Evolutionary conservation across 345 rosid genomes (phyloP), one percentile per base, ranked within the genome.

Genomic region (Brassica incana): DNA sequence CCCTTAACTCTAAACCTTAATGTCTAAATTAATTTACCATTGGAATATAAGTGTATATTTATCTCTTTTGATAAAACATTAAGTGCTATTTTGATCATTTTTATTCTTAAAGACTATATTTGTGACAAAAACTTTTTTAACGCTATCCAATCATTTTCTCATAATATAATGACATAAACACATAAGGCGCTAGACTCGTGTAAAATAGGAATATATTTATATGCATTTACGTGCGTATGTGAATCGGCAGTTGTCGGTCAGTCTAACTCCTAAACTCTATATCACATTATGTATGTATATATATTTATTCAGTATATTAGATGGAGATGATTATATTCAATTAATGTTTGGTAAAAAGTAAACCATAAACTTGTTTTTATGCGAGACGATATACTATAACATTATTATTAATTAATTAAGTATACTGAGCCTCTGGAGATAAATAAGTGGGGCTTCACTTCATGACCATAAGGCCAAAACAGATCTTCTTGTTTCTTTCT

Each of bases 211-310:
- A 72, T 80, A 78, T 66, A 84, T 88, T 84, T 74, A 82, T 86
- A 85, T 77, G 75, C 72, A 85, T 85, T 93, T 95, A 90, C 97
- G 95, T 88, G 98, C 86, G 85, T 73, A 36, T 81, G 89, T 86
- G 85, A 87, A 86, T 84, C 83, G 65, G 66, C 82, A 64, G 66
- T 77, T 85, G 92, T 91, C 92, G 92, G 93, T 87, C 90, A 87
- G 88, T 89, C 81, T 27, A 27, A 2, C 30, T 82, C 61, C 75
- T 54, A 29, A 18, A 38, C 54, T 38, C 29, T 30, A 56, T 40
- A 63, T 5, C 45, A 63, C 10, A 14, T 63, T 30, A 63, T 5
- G 20, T 63, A 30, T 12, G 38, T 20, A 63, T 0, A 62, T 29
- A 27, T 2, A 61, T 61, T 10, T 12, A 61, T 29, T 27, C 35